Evolutionary conservation across 2,329 filamentous ascomycete species (phyloP).

Genomic region (Cladosporium sp.): DNA sequence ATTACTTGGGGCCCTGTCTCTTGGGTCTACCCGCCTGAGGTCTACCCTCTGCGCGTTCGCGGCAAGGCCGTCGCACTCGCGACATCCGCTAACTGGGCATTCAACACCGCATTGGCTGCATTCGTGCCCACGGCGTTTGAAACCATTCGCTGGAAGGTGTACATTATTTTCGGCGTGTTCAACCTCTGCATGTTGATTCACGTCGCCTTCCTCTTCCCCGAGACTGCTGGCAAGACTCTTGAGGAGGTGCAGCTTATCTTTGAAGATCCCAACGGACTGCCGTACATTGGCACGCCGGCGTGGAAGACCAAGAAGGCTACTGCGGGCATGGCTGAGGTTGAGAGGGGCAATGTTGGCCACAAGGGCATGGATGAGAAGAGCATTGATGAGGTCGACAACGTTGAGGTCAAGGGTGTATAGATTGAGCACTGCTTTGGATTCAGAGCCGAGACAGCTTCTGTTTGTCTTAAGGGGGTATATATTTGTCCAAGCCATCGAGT

Average conservation of each 20-base stretch:
- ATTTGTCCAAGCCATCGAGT: not conserved
- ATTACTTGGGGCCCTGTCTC: constrained; percentile 63
- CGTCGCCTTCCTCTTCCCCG: constrained; percentile 65
- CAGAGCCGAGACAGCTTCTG: not conserved
- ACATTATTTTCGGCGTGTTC: constrained; percentile 70
- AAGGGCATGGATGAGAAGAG: constrained; percentile 68
- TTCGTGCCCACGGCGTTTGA: constrained; percentile 62
- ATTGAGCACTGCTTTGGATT: not conserved
- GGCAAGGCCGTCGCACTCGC: constrained; percentile 62
- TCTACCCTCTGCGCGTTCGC: constrained; percentile 63
- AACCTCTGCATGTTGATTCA: constrained; percentile 60
- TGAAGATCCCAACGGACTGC: constrained; percentile 39
- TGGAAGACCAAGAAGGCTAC: constrained; percentile 65
- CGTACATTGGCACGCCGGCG: constrained; percentile 54
- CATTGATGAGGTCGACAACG: constrained; percentile 65
- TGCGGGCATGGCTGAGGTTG: constrained; percentile 67
- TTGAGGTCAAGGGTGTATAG: constrained; percentile 57
- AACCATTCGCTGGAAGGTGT: constrained; percentile 60
- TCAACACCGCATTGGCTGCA: constrained; percentile 63
- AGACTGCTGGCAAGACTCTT: constrained; percentile 74
- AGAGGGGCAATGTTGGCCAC: constrained; percentile 60
- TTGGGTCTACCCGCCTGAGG: constrained; percentile 68
- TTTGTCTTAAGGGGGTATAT: not conserved
- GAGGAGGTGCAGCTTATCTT: constrained; percentile 80
- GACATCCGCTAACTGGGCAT: constrained; percentile 58